phyloP scores from a whole-genome alignment of 2,329 filamentous ascomycete species.

The Penicillium rolfsii region DNA sequence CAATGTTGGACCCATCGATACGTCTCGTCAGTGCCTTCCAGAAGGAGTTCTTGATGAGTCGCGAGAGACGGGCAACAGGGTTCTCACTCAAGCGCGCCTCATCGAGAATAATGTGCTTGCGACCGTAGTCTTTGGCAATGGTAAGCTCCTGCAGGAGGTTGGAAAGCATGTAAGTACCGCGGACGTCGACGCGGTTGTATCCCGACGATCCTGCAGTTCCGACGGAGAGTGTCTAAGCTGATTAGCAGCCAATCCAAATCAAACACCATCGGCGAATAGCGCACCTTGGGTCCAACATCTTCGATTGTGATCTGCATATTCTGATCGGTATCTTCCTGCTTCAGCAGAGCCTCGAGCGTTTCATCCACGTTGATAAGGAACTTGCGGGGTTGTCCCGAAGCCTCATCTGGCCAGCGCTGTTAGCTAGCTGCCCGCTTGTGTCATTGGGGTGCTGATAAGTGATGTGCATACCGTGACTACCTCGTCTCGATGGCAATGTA shows the following conservation, averaged over 20 bases:
- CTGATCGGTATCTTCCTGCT: constrained; percentile 87
- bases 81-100: constrained; percentile 93
- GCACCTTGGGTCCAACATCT: constrained; percentile 86
- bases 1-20: constrained; percentile 80
- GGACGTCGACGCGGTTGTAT: constrained; percentile 83
- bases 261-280: neutral
- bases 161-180: constrained; percentile 95
- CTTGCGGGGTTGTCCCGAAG: constrained; percentile 68
- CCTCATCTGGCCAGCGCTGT: constrained; percentile 65
- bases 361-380: constrained; percentile 86
- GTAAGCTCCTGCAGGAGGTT: constrained; percentile 95
- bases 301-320: constrained; percentile 99
- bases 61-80: constrained; percentile 82
- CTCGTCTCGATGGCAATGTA: constrained; percentile 42
- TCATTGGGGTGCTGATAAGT: neutral
- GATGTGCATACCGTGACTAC: constrained; percentile 49
- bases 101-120: constrained; percentile 87
- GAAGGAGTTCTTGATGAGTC: constrained; percentile 86
- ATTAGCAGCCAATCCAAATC: constrained; percentile 30
- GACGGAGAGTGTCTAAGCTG: constrained; percentile 71
- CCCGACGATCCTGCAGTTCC: constrained; percentile 85
- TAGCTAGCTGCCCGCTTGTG: constrained; percentile 12
- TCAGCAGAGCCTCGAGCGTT: constrained; percentile 76
- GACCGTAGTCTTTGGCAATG: constrained; percentile 85
- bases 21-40: constrained; percentile 89